Base-by-base conservation (phyloP, 2,329 filamentous ascomycete genomes). In the Fusarium algeriense region DNA sequence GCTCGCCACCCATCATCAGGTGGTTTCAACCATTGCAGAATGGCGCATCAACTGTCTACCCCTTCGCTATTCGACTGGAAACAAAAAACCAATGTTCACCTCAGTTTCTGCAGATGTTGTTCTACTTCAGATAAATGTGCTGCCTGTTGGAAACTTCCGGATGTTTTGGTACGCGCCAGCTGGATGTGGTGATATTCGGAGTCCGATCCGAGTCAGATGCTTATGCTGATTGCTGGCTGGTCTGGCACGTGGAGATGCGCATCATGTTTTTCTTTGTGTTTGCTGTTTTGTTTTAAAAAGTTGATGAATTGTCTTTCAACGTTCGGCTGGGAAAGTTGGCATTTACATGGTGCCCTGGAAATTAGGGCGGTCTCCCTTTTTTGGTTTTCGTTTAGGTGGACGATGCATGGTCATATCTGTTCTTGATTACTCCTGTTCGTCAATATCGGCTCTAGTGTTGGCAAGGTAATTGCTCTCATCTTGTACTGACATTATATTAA, bases 291-390 rank as follows among this genome's bases (percentile, higher is more conserved):
- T 59, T 44, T 41, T 23, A 34, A 72, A 64, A 57, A 60, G 46
- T 49, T 70, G 49, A 53, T 61, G 64, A 55, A 44, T 46, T 53
- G 34, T 43, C 40, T 43, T 53, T 72, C 55, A 56, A 73, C 53
- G 20, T 38, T 41, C 4, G 64, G 64, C 41, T 63, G 71, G 71
- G 54, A 71, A 71, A 71, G 70, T 19, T 71, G 61, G 66, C 49
- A 65, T 75, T 71, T 64, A 64, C 60, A 74, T 41, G 70, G 69
- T 66, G 46, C 67, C 54, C 50, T 54, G 45, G 60, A 52, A 66
- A 48, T 44, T 52, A 19, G 62, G 49, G 55, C 50, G 56, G 54
- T 32, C 46, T 63, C 43, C 44, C 55, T 23, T 23, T 45, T 26
- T 20, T 53, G 41, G 14, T 54, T 41, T 56, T 52, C 46, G n/a